Conservation (phyloP, 257 asterid genomes). For the Solanum bulbocastanum region DNA sequence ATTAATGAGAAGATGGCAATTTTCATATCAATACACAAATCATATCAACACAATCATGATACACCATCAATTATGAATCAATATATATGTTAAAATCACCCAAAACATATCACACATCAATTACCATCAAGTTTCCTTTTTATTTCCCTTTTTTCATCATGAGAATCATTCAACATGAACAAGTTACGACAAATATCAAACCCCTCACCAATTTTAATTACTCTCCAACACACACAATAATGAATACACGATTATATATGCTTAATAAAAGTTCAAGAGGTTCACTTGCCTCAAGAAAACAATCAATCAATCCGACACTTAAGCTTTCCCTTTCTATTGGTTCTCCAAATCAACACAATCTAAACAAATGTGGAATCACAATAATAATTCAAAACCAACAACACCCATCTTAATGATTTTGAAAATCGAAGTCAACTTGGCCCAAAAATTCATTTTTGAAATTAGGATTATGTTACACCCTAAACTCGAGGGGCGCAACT, state of each 20-base stretch:
- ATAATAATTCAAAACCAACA: too few relatives aligned
- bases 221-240: too few relatives aligned
- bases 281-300: neutral
- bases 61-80: neutral
- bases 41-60: neutral
- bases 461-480: too few relatives aligned
- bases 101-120: neutral
- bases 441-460: neutral
- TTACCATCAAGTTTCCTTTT: neutral
- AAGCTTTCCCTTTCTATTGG: neutral
- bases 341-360: neutral
- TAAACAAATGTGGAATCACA: too few relatives aligned
- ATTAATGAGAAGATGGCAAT: neutral
- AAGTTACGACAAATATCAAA: too few relatives aligned
- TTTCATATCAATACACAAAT: neutral
- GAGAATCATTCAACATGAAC: neutral
- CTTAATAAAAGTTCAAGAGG: neutral
- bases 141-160: neutral
- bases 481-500: too few relatives aligned
- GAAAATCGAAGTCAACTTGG: neutral
- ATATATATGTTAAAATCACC: neutral
- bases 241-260: too few relatives aligned
- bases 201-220: neutral
- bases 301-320: neutral
- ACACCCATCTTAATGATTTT: too few relatives aligned